Evolutionary conservation across 148 eudicot species (phyloP).

Genomic region (Diospyros kaki): DNA sequence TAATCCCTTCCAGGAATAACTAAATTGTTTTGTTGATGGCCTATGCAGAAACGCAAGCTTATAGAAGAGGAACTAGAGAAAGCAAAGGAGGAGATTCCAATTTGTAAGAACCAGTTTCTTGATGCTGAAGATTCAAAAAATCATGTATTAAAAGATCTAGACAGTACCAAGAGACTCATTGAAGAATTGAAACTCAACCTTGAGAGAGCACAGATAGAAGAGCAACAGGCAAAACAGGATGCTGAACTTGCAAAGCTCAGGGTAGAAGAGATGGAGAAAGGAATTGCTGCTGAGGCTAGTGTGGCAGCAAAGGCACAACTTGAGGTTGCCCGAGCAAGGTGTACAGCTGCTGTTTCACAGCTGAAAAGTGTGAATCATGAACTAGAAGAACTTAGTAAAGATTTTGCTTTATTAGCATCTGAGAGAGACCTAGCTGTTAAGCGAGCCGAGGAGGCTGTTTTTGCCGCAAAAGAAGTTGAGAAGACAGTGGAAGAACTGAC

Average conservation of each 20-base stretch:
- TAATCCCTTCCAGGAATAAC: background rate
- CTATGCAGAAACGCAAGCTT: conserved; percentile 55
- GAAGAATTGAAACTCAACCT: conserved; percentile 89
- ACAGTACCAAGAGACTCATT: conserved; percentile 73
- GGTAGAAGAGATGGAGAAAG: conserved; percentile 92
- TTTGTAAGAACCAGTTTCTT: conserved; percentile 56
- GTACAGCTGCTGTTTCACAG: conserved; percentile 61
- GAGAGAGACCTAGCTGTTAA: conserved; percentile 72
- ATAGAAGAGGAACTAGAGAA: conserved; percentile 72
- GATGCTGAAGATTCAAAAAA: conserved; percentile 70
- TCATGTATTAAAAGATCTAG: conserved; percentile 65
- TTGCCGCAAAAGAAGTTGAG: conserved; percentile 69
- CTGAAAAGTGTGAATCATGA: conserved; percentile 54
- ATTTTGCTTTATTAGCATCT: conserved; percentile 43
- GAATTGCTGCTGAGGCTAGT: conserved; percentile 82
- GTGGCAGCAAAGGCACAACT: conserved; percentile 91
- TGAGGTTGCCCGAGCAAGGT: conserved; percentile 78
- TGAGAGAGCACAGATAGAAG: conserved; percentile 84
- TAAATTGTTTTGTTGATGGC: background rate
- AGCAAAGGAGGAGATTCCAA: conserved; percentile 73
- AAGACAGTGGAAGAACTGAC: conserved; percentile 83
- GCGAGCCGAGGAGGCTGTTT: conserved; percentile 68
- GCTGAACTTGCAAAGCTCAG: conserved; percentile 86
- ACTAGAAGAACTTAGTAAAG: conserved; percentile 46
- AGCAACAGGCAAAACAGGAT: conserved; percentile 90